Evolutionary conservation across 2,329 filamentous ascomycete genomes (phyloP), one percentile per base, ranked within the genome.

Genomic region (Ophiostoma sp.): DNA sequence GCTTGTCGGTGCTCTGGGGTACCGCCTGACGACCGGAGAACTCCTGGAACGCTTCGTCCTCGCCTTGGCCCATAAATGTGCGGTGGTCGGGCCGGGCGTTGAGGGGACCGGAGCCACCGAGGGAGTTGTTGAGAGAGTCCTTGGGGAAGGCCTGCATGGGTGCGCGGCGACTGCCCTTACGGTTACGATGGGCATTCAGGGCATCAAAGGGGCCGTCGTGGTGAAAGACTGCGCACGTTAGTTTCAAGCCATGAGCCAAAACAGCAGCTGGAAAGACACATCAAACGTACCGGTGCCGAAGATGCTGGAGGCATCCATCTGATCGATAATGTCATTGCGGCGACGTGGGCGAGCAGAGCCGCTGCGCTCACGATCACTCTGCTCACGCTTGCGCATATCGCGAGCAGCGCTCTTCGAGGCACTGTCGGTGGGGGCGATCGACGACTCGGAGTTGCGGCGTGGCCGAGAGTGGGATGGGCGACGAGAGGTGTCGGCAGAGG

Each of bases 151-250:
- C 95, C 77, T 96, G 89, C 92, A 99, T 97, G 0, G 95, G 95
- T 6, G 95, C 93, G 67, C 90, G 88, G 70, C 89, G 87, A 75
- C 89, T 88, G 74, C 89, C 91, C 75, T 91, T 90, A 69, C 91
- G 88, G 78, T 98, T 99, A 72, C 95, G 91, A 77, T 96, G 91
- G 4, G 95, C 93, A 77, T 97, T 96, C 77, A 95, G 91, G 27
- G 95, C 95, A 78, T 99, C 95, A 75, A 97, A 99, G 4, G 95
- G 95, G 0, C 95, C 95, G 75, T 98, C 95, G 76, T 99, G 95
- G 75, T 99, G 95, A 79, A 98, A 97, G 73, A 97, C 93, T 96
- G 74, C 5, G 5, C 27, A 7, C 18, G 27, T 42, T 63, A 14
- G 40, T 42, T 42, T 8, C 18, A 68, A 64, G 14, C 7, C 4